Evolutionary conservation across 805 yeast genomes (phyloP).

Genomic region (Cyberlindnera euphorbiiphila): DNA sequence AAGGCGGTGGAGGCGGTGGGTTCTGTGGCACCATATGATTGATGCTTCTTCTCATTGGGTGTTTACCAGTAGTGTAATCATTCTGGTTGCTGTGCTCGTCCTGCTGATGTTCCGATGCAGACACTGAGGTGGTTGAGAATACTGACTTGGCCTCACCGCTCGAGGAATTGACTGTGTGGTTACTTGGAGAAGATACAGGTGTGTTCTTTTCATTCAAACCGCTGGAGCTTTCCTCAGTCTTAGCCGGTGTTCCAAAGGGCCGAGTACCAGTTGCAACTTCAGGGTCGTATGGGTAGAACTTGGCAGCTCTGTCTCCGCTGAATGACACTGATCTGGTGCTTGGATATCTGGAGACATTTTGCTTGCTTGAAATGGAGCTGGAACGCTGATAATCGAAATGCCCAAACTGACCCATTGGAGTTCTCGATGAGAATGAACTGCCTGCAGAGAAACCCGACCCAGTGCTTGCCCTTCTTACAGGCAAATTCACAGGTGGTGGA

Average conservation of each 20-base stretch:
- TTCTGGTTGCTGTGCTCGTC: constrained; percentile 18
- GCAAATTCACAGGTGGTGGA: constrained; percentile 76
- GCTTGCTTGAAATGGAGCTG: constrained; percentile 3
- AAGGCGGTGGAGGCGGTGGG: constrained; percentile 26
- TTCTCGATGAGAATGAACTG: constrained; percentile 6
- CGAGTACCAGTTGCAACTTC: constrained; percentile 1
- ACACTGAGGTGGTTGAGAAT: constrained; percentile 25
- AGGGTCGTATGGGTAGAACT: constrained; percentile 7
- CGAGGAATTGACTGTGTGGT: constrained; percentile 20
- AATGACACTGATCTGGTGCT: constrained; percentile 24
- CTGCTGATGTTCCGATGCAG: constrained; percentile 21
- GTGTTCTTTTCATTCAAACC: constrained; percentile 15
- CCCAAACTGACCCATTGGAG: constrained; percentile 20
- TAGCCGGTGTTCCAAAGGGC: constrained; percentile 7
- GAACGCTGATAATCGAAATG: constrained; percentile 4
- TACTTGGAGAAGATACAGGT: constrained; percentile 28
- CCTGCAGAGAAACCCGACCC: constrained; percentile 24
- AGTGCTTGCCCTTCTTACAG: constrained; percentile 37
- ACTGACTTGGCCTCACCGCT: constrained; percentile 27
- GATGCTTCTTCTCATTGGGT: constrained; percentile 16
- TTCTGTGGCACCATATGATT: constrained; percentile 12
- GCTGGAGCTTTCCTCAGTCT: constrained; percentile 5
- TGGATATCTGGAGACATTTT: constrained; percentile 4
- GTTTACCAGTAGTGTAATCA: constrained; percentile 15
- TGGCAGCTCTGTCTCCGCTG: constrained; percentile 12